Evolutionary conservation across 768 basidiomycete genomes (phyloP).

Genomic region (Rhodotorula graminis): DNA sequence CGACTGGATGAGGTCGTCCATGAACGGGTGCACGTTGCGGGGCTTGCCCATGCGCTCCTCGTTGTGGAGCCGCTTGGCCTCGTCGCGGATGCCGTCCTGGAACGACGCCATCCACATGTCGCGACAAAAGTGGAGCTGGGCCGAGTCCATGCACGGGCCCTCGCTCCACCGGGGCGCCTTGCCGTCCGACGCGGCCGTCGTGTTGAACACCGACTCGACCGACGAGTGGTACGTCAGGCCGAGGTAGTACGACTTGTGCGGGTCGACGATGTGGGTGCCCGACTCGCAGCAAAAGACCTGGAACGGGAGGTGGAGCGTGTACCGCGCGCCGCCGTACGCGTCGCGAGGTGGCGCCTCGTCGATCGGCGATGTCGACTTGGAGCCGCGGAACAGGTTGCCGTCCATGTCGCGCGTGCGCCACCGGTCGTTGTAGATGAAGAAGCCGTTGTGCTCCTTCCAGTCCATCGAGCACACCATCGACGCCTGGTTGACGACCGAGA

Average conservation of each 20-base stretch:
- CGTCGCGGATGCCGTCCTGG: constrained; percentile 56
- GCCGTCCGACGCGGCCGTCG: constrained; percentile 54
- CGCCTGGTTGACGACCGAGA: constrained; percentile 83
- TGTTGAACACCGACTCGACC: constrained; percentile 70
- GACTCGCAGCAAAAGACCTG: constrained; percentile 99
- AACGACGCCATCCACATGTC: constrained; percentile 94
- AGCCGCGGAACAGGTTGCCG: constrained; percentile 96
- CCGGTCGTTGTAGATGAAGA: constrained; percentile 97
- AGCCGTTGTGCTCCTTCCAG: constrained; percentile 96
- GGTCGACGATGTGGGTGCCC: constrained; percentile 94
- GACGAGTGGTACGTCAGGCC: constrained; percentile 81
- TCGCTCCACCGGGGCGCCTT: constrained; percentile 62
- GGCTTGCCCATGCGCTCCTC: constrained; percentile 36
- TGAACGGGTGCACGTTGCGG: constrained; percentile 40
- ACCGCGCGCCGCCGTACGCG: constrained; percentile 69
- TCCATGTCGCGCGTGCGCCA: constrained; percentile 98
- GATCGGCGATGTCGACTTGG: constrained; percentile 83
- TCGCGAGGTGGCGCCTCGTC: constrained; percentile 92
- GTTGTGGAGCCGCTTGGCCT: constrained; percentile 41
- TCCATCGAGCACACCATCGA: constrained; percentile 99
- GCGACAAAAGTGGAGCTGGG: constrained; percentile 96
- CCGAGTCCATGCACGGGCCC: constrained; percentile 86
- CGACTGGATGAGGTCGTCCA: constrained; percentile 41
- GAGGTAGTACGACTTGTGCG: constrained; percentile 89
- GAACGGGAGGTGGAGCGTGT: constrained; percentile 88